Percentiles rank a stretch among this genome's conserved stretches.
phyloP scores from a whole-genome alignment of 2,329 filamentous ascomycete species.

The Penicillium sp. region DNA sequence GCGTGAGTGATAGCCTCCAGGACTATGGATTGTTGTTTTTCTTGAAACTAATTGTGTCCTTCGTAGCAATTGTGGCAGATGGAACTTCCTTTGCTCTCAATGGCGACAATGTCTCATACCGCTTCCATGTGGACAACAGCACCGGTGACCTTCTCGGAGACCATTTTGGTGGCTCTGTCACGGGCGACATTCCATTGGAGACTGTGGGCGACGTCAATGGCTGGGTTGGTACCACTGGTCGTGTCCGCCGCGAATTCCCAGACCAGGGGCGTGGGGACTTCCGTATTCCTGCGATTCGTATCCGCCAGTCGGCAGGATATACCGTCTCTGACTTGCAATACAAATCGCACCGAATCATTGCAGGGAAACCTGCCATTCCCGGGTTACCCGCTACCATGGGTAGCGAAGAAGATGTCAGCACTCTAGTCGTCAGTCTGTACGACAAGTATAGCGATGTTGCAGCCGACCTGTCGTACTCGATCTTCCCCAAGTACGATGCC shows the following conservation, averaged over 20 bases:
- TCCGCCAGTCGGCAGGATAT: constrained; percentile 60
- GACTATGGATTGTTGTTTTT: too few species aligned
- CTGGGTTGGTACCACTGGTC: constrained; percentile 56
- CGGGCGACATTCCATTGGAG: constrained; percentile 54
- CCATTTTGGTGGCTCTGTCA: constrained; percentile 61
- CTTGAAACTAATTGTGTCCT: background rate
- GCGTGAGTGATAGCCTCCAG: background rate
- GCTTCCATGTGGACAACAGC: constrained; percentile 61
- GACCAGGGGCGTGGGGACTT: constrained; percentile 67
- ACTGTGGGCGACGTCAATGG: constrained; percentile 45
- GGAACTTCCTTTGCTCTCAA: constrained; percentile 60
- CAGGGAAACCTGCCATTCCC: constrained; percentile 59
- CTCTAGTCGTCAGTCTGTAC: constrained; percentile 59
- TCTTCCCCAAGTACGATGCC: constrained; percentile 64
- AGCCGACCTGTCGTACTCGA: constrained; percentile 63
- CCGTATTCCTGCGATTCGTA: constrained; percentile 62
- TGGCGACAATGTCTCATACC: constrained; percentile 60
- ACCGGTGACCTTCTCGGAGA: constrained; percentile 62
- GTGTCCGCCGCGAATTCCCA: constrained; percentile 63
- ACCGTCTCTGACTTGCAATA: constrained; percentile 63
- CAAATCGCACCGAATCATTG: constrained; percentile 56
- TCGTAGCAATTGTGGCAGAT: constrained; percentile 54
- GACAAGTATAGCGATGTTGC: constrained; percentile 62
- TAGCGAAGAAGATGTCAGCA: constrained; percentile 57
- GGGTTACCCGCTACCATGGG: constrained; percentile 65